phyloP scores from a whole-genome alignment of 2,329 filamentous ascomycete species.

The Rhynchosporium agropyri region DNA sequence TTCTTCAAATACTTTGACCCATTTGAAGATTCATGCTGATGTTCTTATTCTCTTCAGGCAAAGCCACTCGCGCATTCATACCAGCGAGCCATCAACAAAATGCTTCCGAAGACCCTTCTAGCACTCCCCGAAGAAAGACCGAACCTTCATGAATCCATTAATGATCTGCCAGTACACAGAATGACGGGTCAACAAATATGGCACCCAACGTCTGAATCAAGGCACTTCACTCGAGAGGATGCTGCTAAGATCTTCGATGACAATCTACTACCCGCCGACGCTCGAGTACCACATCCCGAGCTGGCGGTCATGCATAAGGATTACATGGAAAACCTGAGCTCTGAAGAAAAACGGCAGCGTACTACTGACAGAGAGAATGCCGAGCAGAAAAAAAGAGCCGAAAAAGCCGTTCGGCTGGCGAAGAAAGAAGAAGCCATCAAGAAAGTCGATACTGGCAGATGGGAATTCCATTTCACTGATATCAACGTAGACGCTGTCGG shows the following conservation, averaged over 20 bases:
- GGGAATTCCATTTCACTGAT: constrained; percentile 65
- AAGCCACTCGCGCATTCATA: constrained; percentile 79
- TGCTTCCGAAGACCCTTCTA: constrained; percentile 69
- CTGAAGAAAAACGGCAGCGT: constrained; percentile 37
- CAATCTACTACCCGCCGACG: constrained; percentile 61
- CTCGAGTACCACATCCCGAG: constrained; percentile 63
- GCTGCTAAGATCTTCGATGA: constrained; percentile 67
- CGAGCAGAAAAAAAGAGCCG: constrained; percentile 49
- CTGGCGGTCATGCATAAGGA: constrained; percentile 59
- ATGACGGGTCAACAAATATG: constrained; percentile 67
- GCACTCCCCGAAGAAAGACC: background rate
- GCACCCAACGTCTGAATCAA: constrained; percentile 63
- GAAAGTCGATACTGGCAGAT: constrained; percentile 52
- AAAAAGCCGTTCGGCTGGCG: constrained; percentile 42
- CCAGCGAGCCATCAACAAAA: constrained; percentile 71
- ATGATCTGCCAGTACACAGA: constrained; percentile 65
- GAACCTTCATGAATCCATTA: constrained; percentile 59
- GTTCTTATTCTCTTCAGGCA: constrained; percentile 54
- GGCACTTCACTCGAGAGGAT: constrained; percentile 64
- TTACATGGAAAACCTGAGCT: constrained; percentile 45
- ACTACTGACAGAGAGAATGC: constrained; percentile 24
- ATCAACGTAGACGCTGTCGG: constrained; percentile 61
- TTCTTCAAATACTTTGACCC: constrained; percentile 13
- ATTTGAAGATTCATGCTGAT: constrained; percentile 30
- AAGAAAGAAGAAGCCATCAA: constrained; percentile 48